Evolutionary conservation across 768 basidiomycete species (phyloP).

Genomic region (Hydnum rufescens): DNA sequence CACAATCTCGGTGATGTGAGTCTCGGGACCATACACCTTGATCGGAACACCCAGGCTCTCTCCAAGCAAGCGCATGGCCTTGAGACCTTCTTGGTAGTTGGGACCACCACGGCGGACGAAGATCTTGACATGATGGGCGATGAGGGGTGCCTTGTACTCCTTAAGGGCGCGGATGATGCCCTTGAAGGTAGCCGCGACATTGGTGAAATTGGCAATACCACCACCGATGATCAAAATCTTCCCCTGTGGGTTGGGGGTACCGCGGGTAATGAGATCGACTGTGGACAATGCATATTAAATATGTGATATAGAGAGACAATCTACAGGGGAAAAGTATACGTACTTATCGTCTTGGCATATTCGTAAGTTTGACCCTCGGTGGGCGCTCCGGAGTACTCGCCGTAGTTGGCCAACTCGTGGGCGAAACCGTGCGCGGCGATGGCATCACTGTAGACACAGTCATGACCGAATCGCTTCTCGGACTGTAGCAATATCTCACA

Average conservation of each 20-base stretch:
- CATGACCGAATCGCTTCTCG: not conserved
- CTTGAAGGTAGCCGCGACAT: conserved; percentile 98
- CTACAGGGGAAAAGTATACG: conserved; percentile 16
- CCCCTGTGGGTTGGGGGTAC: conserved; percentile 50
- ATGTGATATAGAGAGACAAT: not conserved
- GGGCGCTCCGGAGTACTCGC: conserved; percentile 97
- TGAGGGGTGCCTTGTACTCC: conserved; percentile 74
- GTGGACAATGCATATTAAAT: not conserved
- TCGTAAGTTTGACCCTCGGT: conserved; percentile 98
- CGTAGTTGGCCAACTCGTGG: conserved; percentile 96
- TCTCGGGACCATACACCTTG: conserved; percentile 92
- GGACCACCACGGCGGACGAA: conserved; percentile 97
- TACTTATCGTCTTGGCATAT: conserved; percentile 94
- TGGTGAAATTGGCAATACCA: conserved; percentile 99
- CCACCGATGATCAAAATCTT: conserved; percentile 99
- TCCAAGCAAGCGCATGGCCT: conserved; percentile 91
- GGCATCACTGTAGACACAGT: conserved; percentile 27
- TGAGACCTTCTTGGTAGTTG: conserved; percentile 97
- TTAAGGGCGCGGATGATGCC: conserved; percentile 96
- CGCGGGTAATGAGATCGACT: conserved; percentile 92
- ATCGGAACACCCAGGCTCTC: conserved; percentile 96
- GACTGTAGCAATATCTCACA: conserved; percentile 1
- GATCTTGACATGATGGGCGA: conserved; percentile 74
- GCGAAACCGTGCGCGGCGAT: conserved; percentile 92
- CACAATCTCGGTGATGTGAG: conserved; percentile 96